A percentile compares a stretch with the other conserved stretches of the same genome.
These are phyloP conservation scores for Mycena olivaceomarginata DNA, from an alignment of 768 basidiomycete genomes.

Conservation along the genomic window DNA sequence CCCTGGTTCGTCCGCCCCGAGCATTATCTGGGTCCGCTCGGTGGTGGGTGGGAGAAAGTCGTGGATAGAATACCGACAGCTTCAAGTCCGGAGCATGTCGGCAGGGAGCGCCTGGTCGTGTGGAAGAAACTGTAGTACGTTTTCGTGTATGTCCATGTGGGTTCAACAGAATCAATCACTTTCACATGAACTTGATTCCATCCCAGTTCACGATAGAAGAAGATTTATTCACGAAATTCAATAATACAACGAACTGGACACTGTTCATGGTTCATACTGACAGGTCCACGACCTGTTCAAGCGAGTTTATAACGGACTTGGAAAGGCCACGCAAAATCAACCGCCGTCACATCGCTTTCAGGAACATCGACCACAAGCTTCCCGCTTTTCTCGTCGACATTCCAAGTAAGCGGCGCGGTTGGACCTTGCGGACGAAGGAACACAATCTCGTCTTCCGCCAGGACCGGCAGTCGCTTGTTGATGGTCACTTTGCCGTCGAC, in stretches of 20 bases:
- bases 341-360: slow-evolving; percentile 45
- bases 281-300: not conserved
- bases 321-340: slow-evolving; percentile 65
- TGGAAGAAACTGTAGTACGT: slow-evolving; percentile 62
- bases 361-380: slow-evolving; percentile 52
- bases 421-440: slow-evolving; percentile 59
- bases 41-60: slow-evolving; percentile 71
- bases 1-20: slow-evolving; percentile 77
- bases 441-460: slow-evolving; percentile 62
- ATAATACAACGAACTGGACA: not conserved
- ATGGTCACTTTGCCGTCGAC: slow-evolving; percentile 56
- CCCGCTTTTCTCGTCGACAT: slow-evolving; percentile 51
- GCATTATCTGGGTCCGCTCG: slow-evolving; percentile 72
- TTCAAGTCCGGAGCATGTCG: slow-evolving; percentile 63
- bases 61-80: slow-evolving; percentile 69
- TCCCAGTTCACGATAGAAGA: too few relatives aligned
- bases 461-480: slow-evolving; percentile 63
- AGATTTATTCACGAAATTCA: too few relatives aligned
- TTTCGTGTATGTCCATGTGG: too few relatives aligned
- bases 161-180: too few relatives aligned
- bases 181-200: too few relatives aligned
- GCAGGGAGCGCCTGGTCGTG: slow-evolving; percentile 71
- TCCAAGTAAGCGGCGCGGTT: slow-evolving; percentile 54
- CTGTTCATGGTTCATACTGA: not conserved
- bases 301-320: slow-evolving; percentile 54